Evolutionary conservation across 1,284 basidiomycete genomes (phyloP), one percentile per base, ranked within the genome.

Genomic region (Ustilago trichophora): DNA sequence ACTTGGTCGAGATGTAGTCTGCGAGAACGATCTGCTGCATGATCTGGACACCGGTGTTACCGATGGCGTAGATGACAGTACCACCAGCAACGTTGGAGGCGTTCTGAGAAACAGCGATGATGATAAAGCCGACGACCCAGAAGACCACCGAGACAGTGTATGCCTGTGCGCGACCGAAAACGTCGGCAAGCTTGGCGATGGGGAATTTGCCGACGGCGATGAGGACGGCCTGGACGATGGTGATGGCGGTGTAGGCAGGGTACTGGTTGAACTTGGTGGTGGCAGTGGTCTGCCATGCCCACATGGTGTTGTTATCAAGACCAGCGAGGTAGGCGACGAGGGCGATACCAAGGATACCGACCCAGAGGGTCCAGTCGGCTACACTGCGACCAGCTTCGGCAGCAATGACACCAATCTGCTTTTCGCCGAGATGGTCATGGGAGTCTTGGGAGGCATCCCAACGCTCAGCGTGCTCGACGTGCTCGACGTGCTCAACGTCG

Each of bases 1-100:
- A 75, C 32, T 76, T 71, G 8, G 78, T 69, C 7, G 77, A 70
- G 52, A 76, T 63, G 51, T 65, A 73, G 56, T 81, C 79, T 27
- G 79, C 79, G 22, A 81, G 46, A 11, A 80, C 65, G 48, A 80
- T 77, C 62, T 80, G 77, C 44, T 78, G 75, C 58, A 80, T 74
- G 63, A 81, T 79, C 52, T 80, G 76, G 2, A 72, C 36, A 24
- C 78, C 78, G 3, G 77, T 73, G 51, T 78, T 78, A 15, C 79
- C 79, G 40, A 79, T 59, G 19, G 77, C 75, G 24, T 79, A 76
- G 40, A 81, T 50, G 33, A 77, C 75, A 33, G 58, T 56, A 12
- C 78, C 79, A 27, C 65, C 79, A 3, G 57, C 54, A 18, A 73
- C 53, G 16, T 72, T 52, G 16, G 49, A 37, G 5, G 71, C 60